These are phyloP conservation scores for Trichoderma virens DNA, from an alignment of 495 filamentous ascomycete genomes.

Conservation along the genomic window DNA sequence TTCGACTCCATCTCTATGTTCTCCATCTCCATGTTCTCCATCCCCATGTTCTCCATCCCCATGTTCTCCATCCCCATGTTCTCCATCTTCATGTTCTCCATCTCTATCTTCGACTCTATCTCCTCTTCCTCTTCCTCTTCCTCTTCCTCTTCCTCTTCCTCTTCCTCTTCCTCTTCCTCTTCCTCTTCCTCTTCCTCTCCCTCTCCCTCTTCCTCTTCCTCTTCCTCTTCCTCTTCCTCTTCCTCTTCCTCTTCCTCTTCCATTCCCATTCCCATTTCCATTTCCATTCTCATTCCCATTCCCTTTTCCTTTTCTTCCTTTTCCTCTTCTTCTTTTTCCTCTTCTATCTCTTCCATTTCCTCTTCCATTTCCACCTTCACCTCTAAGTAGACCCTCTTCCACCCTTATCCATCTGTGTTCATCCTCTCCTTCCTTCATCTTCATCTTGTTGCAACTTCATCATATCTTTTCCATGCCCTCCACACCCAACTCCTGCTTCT, in stretches of 20 bases:
- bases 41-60: too few species aligned
- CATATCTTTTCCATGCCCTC: too few species aligned
- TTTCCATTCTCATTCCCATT: not conserved
- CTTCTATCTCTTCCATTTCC: not conserved
- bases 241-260: not conserved
- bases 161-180: not conserved
- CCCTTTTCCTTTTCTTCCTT: not conserved
- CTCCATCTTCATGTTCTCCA: too few species aligned
- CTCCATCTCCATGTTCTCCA: too few species aligned
- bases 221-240: constrained; percentile 4
- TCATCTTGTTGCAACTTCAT: too few species aligned
- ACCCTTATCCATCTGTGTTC: too few species aligned
- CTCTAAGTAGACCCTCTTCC: not conserved
- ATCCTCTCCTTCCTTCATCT: too few species aligned
- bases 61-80: too few species aligned
- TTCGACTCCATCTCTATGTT: too few species aligned
- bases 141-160: not conserved
- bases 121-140: not conserved
- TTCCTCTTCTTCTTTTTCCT: not conserved
- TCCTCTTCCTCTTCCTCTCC: not conserved
- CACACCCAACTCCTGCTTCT: too few species aligned
- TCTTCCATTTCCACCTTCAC: not conserved
- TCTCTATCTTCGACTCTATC: not conserved
- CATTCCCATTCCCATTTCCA: too few species aligned
- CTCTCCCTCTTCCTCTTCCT: not conserved